Base-by-base conservation (phyloP, 2,329 filamentous ascomycete genomes). In the Cladophialophora immunda region DNA sequence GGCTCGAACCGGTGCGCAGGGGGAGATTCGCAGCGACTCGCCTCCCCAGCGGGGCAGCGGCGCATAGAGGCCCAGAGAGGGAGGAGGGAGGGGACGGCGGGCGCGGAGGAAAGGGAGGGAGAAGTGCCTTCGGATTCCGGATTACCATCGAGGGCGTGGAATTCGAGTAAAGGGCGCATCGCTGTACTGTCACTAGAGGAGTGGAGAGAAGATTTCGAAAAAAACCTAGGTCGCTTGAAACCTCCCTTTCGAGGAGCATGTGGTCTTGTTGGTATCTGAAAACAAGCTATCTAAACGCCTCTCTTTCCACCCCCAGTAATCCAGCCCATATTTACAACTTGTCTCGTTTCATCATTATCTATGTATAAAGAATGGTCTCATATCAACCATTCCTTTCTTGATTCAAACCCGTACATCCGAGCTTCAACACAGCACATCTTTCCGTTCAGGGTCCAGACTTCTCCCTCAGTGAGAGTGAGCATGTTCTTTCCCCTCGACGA, bases 1-100 rank as follows among this genome's bases (percentile, higher is more conserved):
- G 81, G 22, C 77, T 79, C 59, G 73, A 69, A 2, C 74, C 78
- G 9, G 76, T 82, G 41, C 27, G 50, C 32, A 55, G 54, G 29
- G 58, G 62, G 6, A 47, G 53, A 30, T 64, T 70, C n/a, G 29
- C 60, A 4, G 66, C 66, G n/a, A 58, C 47, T 32, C 57, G 58
- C 9, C 41, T 61, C 25, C n/a, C 30, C 30, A 22, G 27, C 29
- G 15, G 19, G 8, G 45, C 41, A 11, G 41, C 41, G 11, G 41
- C 45, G 13, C 19, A 13, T 13, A 9, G n/a, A 9, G 3, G 22
- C 7, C 22, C 9, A 0, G 19, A 6, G 25, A 34, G 15, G n/a
- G 58, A 29, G 13, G 25, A 22, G 32, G 34, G 25, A 55, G 25
- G n/a, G 22, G 19, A 58, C n/a, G n/a, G n/a, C n/a, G n/a, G n/a